Evolutionary conservation across 1,139 yeast genomes (phyloP), one percentile per base, ranked within the genome.

Genomic region (Pichia sp.): DNA sequence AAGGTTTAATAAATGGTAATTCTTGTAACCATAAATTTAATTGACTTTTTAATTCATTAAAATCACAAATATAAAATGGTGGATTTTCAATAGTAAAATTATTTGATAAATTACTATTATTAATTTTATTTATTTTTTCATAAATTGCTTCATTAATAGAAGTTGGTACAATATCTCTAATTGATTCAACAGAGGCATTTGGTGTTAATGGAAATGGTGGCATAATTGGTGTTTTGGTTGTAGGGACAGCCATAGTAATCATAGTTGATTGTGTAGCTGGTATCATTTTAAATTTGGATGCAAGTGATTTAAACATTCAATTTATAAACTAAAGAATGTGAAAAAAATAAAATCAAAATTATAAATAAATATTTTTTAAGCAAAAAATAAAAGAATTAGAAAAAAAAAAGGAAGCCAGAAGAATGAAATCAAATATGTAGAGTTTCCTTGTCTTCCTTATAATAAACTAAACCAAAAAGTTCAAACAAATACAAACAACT

Each of bases 41-140:
- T 46, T 89, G 73, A 50, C 81, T 73, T 50, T 70, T 70, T 34
- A 92, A 75, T 57, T 83, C 81, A 28, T 87, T 87, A 50, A 87
- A 64, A 66, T 92, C 96, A 55, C 94, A 87, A 37, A 92, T 87
- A 59, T 84, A 90, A 62, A 92, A 90, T 11, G 97, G 80, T 59
- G 85, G 85, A 61, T 87, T 95, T 34, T 80, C 90, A 20, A 16
- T n/a, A 22, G 22, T 24, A 11, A 32, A 32, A 29, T 34, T n/a
- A 22, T 24, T 22, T 24, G 20, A n/a, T n/a, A 24, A 4, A 35
- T 32, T 25, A 31, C 8, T 23, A 9, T 35, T n/a, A 12, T 29
- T 32, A 3, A 44, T 22, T 4, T 5, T 9, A 11, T 39, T 16
- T 4, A 40, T 33, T 16, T 40, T 42, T 4, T 29, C 12, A 30